phyloP scores from a whole-genome alignment of 2,329 filamentous ascomycete species.

The Tolypocladium tropicale region DNA sequence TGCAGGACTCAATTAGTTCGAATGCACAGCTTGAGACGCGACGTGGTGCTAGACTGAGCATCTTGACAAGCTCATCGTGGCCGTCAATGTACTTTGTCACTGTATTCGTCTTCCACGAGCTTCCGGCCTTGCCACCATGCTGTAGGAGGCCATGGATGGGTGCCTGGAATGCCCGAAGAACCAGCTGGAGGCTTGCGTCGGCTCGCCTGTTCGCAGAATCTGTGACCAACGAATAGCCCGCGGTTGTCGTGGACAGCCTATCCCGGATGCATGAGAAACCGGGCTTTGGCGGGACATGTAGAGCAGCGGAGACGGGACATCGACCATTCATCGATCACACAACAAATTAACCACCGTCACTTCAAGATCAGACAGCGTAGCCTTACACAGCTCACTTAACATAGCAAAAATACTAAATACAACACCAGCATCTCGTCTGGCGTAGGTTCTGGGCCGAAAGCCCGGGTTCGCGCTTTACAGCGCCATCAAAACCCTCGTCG shows the following conservation, averaged over 20 bases:
- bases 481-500: constrained; percentile 1
- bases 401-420: constrained; percentile 9
- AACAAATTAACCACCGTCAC: constrained; percentile 10
- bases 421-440: constrained; percentile 8
- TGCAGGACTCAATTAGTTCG: too few relatives aligned
- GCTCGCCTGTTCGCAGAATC: neutral
- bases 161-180: neutral
- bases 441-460: constrained; percentile 14
- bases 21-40: too few relatives aligned
- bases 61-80: too few relatives aligned
- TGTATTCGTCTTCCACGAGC: too few relatives aligned
- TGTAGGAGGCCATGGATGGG: neutral
- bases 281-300: neutral
- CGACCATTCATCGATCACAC: neutral
- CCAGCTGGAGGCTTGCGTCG: neutral
- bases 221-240: neutral
- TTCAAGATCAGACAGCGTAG: constrained; percentile 13
- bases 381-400: constrained; percentile 1
- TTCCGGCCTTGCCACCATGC: neutral
- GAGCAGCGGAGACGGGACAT: too few relatives aligned
- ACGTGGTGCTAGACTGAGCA: too few relatives aligned
- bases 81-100: too few relatives aligned
- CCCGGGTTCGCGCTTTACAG: constrained; percentile 1
- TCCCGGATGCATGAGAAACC: neutral
- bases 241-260: neutral